phyloP scores from a whole-genome alignment of 2,329 filamentous ascomycete genomes.

The Ophiocordyceps camponoti-rufipedis region DNA sequence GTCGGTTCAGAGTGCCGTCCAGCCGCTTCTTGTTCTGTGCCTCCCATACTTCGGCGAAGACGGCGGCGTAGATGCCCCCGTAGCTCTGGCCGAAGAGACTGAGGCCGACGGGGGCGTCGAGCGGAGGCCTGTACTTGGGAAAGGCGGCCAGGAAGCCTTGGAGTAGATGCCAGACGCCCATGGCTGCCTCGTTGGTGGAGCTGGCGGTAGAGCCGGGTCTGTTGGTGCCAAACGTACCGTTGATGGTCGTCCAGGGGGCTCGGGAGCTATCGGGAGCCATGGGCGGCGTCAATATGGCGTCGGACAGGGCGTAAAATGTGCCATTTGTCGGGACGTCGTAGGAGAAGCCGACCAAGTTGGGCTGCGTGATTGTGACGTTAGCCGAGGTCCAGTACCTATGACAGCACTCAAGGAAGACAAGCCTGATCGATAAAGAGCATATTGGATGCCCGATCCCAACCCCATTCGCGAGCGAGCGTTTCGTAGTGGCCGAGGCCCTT shows the following conservation, averaged over 20 bases:
- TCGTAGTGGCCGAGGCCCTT: constrained; percentile 27
- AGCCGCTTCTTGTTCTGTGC: constrained; percentile 39
- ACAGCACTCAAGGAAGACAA: constrained; percentile 4
- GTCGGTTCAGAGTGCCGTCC: constrained; percentile 28
- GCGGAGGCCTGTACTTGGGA: constrained; percentile 35
- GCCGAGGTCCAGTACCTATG: background rate
- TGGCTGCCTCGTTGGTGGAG: constrained; percentile 36
- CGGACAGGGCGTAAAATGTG: constrained; percentile 30
- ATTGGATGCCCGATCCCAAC: constrained; percentile 40
- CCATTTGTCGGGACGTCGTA: constrained; percentile 46
- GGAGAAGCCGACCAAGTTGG: constrained; percentile 52
- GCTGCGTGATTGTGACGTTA: constrained; percentile 21
- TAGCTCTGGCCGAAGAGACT: constrained; percentile 54
- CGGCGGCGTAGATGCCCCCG: constrained; percentile 50
- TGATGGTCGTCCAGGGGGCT: constrained; percentile 23
- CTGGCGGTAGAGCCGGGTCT: constrained; percentile 30
- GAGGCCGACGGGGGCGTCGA: constrained; percentile 31
- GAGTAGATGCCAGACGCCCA: constrained; percentile 46
- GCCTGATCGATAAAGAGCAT: constrained; percentile 40
- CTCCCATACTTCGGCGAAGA: constrained; percentile 40
- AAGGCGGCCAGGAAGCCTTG: constrained; percentile 42
- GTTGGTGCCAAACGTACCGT: constrained; percentile 47
- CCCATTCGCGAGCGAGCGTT: constrained; percentile 41
- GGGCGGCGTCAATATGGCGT: constrained; percentile 13
- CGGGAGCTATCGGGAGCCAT: constrained; percentile 4